A percentile compares a stretch with the other conserved stretches of the same genome.
Evolutionary conservation across 306 rosid genomes (phyloP).

Genomic region (Rosa lucieae): DNA sequence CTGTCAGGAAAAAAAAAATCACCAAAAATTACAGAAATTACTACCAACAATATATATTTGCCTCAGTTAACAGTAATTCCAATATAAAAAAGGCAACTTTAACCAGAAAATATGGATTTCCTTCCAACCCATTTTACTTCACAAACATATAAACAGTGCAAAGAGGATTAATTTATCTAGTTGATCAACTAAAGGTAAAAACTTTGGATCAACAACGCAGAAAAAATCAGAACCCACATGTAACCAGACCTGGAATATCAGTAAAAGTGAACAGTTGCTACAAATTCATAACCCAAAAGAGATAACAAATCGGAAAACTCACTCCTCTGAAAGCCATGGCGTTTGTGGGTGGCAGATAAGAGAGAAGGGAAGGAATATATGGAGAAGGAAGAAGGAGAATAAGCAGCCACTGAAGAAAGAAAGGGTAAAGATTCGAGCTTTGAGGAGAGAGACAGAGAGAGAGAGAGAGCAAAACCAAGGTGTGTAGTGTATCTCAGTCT

Average conservation of each 20-base stretch:
- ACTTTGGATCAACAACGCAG: neutral
- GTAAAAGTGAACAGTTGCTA: neutral
- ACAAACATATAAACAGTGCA: neutral
- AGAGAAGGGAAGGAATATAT: slow-evolving; percentile 5
- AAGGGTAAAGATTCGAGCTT: slow-evolving; percentile 13
- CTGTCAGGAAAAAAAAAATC: neutral
- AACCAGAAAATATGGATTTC: neutral
- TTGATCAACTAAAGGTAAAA: neutral
- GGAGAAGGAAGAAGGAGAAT: slow-evolving; percentile 24
- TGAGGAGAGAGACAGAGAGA: too few species aligned
- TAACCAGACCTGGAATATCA: neutral
- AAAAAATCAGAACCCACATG: neutral
- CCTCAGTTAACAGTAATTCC: neutral
- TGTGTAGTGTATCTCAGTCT: neutral
- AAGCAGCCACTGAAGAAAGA: neutral
- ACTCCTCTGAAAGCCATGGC: slow-evolving; percentile 66
- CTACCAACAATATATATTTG: neutral
- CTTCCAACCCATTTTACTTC: neutral
- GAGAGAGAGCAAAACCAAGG: too few species aligned
- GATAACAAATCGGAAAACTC: slow-evolving; percentile 21
- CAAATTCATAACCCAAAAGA: neutral
- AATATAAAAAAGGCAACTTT: neutral
- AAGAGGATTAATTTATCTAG: neutral
- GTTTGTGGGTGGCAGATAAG: neutral
- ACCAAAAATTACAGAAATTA: neutral